Percentiles rank a stretch among this genome's conserved stretches.
phyloP scores from a whole-genome alignment of 257 asterid species.

The Solanum appendiculatum region DNA sequence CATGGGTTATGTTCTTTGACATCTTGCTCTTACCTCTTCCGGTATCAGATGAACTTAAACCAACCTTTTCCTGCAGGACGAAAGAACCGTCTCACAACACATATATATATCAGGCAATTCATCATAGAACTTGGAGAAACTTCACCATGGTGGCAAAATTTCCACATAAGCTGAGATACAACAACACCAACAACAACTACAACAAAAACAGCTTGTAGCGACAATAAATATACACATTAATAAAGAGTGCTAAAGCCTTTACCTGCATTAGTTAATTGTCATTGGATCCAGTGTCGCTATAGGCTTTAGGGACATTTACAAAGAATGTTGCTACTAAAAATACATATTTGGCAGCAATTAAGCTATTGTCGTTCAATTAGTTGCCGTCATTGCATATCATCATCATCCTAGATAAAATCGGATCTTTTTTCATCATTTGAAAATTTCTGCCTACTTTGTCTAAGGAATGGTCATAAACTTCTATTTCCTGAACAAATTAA shows the following conservation, averaged over 20 bases:
- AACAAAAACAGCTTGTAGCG: too few relatives aligned
- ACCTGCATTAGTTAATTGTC: too few relatives aligned
- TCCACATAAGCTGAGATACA: background rate
- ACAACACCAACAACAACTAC: background rate
- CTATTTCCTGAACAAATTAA: background rate
- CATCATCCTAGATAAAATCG: background rate
- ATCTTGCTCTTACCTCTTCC: constrained; percentile 90
- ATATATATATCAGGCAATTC: background rate
- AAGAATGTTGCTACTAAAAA: too few relatives aligned
- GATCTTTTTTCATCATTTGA: background rate
- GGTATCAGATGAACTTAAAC: constrained; percentile 29
- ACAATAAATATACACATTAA: too few relatives aligned
- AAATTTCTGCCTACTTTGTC: background rate
- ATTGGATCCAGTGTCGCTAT: too few relatives aligned
- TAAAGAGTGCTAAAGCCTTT: too few relatives aligned
- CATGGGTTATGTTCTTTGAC: constrained; percentile 64
- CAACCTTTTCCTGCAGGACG: constrained; percentile 57
- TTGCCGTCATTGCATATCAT: too few relatives aligned
- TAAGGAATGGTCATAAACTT: background rate
- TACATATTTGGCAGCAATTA: too few relatives aligned
- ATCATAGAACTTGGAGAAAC: background rate
- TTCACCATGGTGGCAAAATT: background rate
- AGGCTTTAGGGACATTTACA: too few relatives aligned
- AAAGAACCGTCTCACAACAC: background rate
- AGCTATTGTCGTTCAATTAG: too few relatives aligned